Base-by-base conservation (phyloP, 441 rosid genomes). In the Croton setiger region DNA sequence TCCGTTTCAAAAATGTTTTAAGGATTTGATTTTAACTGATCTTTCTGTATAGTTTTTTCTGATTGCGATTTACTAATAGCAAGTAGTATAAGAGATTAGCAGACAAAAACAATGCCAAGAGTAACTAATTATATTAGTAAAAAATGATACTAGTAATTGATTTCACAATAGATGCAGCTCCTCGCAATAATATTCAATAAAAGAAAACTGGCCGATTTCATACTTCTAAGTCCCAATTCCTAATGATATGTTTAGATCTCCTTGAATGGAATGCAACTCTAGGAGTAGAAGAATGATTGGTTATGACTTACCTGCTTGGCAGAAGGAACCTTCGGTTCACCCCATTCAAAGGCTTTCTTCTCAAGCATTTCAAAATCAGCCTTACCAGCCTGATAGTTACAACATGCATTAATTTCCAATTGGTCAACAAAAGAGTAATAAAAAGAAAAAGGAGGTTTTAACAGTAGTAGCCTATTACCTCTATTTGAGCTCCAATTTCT, bases 321-420 rank as follows among this genome's bases (percentile, higher is more conserved):
- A 56, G 99, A 92, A 74, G 97, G 73, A 74, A 92, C 97, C 75
- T 82, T 84, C 67, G 92, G 94, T 72, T 92, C 97, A 8, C 97
- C 96, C 91, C 94, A 80, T 77, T 92, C 96, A 68, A 79, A 76
- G 70, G 86, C 97, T 79, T 84, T 82, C 88, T 90, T 90, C 87
- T 94, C 99, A 8, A 92, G 90, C 72, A 81, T 69, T 69, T 92
- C 98, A 54, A 90, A 92, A 80, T 92, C 99, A 15, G 81, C 98
- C 76, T 83, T 84, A 10, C 97, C 97, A 78, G 88, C 92, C 96
- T 88, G 83, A 73, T 27, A 27, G 31, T 27, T 69, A 4, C 20
- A 49, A 62, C 45, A 57, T 68, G 58, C 49, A 69, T 47, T 60
- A 48, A 23, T 23, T 57, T 51, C 14, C 51, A 48, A 49, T 74